Evolutionary conservation across 805 yeast species (phyloP), one percentile per base, ranked within the genome.

Genomic region (Saturnispora hagleri): DNA sequence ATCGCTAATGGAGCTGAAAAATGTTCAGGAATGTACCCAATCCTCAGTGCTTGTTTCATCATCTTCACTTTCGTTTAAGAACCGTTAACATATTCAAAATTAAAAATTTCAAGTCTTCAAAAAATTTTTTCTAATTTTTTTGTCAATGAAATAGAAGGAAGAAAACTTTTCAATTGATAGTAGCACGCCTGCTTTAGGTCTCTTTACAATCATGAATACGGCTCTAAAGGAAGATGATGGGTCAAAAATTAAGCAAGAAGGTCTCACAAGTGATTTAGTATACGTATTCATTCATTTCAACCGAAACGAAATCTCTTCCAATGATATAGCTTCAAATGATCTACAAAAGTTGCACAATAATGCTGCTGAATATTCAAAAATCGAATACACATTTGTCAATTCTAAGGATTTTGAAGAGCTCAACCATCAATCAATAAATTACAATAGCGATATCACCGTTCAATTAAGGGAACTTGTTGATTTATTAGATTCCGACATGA

Each of bases 21-120:
- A 64, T 90, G 97, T 67, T 89, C 97, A 2, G 97, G 97, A 49
- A 89, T 81, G 68, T 79, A 86, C 2, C 96, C 97, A 28, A 89
- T 85, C 61, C 66, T 79, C 31, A 81, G 57, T 8, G 48, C 40
- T 40, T 48, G 51, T 53, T 49, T 59, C n/a, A 27, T 31, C 34
- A 44, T 47, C 4, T 24, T 7, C 3, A 9, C 5, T 26, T 26
- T 26, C 28, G 28, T 26, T 26, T 18, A 22, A 20, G 17, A 43
- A 17, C 28, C 20, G 20, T 7, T 43, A 22, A 12, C 9, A 28
- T 22, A 28, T 20, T 7, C 7, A 27, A 31, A 31, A n/a, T 13
- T 12, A 13, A 31, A 31, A 31, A 12, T 31, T 31, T 12, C 34
- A 26, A 26, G 10, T 31, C 34, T 28, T 3, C 1, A 31, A 12